Evolutionary conservation across 1,284 basidiomycete genomes (phyloP), one percentile per base, ranked within the genome.

Genomic region (Exobasidium rhododendri): DNA sequence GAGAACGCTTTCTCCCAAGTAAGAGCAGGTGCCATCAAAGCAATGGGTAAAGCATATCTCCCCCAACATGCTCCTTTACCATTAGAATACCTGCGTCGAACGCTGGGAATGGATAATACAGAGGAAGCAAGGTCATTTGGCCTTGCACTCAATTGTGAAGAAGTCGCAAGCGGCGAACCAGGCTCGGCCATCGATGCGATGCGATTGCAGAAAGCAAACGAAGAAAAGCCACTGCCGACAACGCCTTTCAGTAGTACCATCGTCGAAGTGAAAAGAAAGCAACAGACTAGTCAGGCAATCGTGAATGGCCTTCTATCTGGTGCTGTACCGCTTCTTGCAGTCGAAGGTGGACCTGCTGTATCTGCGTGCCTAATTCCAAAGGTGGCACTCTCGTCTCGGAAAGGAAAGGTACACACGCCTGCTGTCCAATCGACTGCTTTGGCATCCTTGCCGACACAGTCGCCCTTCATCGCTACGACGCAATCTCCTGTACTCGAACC

Each of bases 261-360:
- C 85, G 82, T 94, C 63, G 90, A 92, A 65, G 82, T 81, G 17
- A 88, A 94, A 70, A 83, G 87, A 32, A 86, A 85, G 0, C 82
- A 83, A 3, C 80, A 88, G 40, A 82, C 83, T 4, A 85, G 88
- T 58, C 83, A 85, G 1, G 86, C 91, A 59, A 85, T 94, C 61
- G 90, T 94, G 62, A 90, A 94, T 71, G 91, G 91, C 0, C 62
- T 59, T 10, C 68, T 67, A 30, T 67, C 68, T 10, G 20, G 44
- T 46, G 65, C 64, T 17, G 46, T 50, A 10, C 40, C 64, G 10
- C 44, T 66, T 10, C 26, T 63, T 6, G 22, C 11, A 50, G 47
- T 50, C 14, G n/a, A 20, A 28, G 26, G n/a, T 28, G 26, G 26
- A 4, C 24, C 47, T 2, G 17, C 35, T 40, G 35, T 17, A 7